Evolutionary conservation across 1,284 basidiomycete genomes (phyloP), one percentile per base, ranked within the genome.

Genomic region (Cutaneotrichosporon sp.): DNA sequence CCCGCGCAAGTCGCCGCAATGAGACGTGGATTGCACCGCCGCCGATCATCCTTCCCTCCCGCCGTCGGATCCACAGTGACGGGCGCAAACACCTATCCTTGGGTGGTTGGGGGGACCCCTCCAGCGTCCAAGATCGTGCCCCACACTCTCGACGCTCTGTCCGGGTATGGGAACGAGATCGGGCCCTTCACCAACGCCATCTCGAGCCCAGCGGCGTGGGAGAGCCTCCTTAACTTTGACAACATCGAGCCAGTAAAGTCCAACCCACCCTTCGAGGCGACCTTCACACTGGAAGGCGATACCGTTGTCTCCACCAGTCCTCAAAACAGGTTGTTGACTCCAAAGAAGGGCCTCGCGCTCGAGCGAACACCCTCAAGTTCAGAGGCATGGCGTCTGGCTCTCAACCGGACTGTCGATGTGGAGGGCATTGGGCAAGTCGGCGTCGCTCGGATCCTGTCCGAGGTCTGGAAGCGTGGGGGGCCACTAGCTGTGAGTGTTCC

Each of bases 381-480:
- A 3, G 62, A 52, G 18, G 54, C 34, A 1, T 76, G 73, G 74
- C 65, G 68, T 47, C 67, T 72, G 1, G 67, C 72, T 13, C 56
- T 78, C 36, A 67, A 65, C 4, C 74, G 72, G 51, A 65, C 69
- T 8, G 66, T 78, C 4, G 72, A 76, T 14, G 69, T 78, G 5
- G 74, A 78, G n/a, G 73, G 70, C 6, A 71, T 76, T 1, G 76
- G 76, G n/a, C 58, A 63, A 34, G 64, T 78, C 3, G 63, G 66
- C 1, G 69, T 75, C 0, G 67, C 70, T 3, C 62, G 69, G 25
- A 58, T 78, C 2, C 54, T 78, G 51, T 68, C 71, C 16, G 76
- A 78, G 53, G 69, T 78, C 1, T 78, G 76, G 76, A 72, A 70
- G 56, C 56, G 76, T 29, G 76, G 76, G 10, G 76, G 76, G 8